Evolutionary conservation across 1,284 basidiomycete genomes (phyloP).

Genomic region (Xerocomus amazonicus): DNA sequence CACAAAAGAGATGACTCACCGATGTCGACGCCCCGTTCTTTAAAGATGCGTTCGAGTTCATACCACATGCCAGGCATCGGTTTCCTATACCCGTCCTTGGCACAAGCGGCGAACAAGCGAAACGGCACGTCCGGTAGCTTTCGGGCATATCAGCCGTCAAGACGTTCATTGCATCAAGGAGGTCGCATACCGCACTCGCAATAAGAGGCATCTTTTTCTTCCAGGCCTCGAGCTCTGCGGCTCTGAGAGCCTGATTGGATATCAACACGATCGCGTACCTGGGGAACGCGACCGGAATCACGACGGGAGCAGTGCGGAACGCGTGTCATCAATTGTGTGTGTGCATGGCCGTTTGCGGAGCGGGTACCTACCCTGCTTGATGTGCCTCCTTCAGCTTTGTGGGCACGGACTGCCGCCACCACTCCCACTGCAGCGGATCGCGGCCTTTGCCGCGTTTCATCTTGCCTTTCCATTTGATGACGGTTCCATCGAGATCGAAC

Average conservation of each 20-base stretch:
- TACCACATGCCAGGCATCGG: slow-evolving; percentile 88
- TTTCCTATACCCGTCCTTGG: slow-evolving; percentile 79
- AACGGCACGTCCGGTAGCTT: slow-evolving; percentile 69
- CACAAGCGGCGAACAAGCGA: slow-evolving; percentile 73
- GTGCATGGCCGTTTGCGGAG: too few relatives aligned
- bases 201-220: slow-evolving; percentile 72
- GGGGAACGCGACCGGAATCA: not conserved
- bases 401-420: slow-evolving; percentile 74
- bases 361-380: slow-evolving; percentile 50
- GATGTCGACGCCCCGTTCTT: slow-evolving; percentile 56
- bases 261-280: slow-evolving; percentile 77
- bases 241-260: slow-evolving; percentile 72
- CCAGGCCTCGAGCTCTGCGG: slow-evolving; percentile 55
- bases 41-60: slow-evolving; percentile 61
- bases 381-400: slow-evolving; percentile 58
- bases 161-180: not conserved
- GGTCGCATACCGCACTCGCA: slow-evolving; percentile 57
- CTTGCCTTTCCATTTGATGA: slow-evolving; percentile 61
- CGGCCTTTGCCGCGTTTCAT: slow-evolving; percentile 41
- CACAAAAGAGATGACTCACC: slow-evolving; percentile 39
- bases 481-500: slow-evolving; percentile 86
- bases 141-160: not conserved
- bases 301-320: not conserved
- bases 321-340: too few relatives aligned
- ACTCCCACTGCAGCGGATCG: slow-evolving; percentile 58